Evolutionary conservation across 148 eudicot genomes (phyloP), one percentile per base, ranked within the genome.

Genomic region (Amaranthus cruentus): DNA sequence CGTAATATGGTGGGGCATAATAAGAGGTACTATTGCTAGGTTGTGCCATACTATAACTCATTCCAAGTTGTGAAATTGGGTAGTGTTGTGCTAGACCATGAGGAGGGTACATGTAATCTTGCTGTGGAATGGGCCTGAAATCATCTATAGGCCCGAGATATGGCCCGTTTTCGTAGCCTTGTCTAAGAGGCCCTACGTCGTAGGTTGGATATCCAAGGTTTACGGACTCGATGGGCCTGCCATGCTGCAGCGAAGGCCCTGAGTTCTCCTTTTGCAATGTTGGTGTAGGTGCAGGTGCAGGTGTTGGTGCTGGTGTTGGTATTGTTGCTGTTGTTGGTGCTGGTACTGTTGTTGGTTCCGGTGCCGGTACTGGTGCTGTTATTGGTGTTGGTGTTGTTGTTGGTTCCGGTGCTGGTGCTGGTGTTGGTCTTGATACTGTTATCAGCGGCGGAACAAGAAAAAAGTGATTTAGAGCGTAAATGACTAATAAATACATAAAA

Each of bases 31-130:
- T 70, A 3, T 48, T 49, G 71, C 78, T 75, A 1, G 82, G 78
- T 44, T 70, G 75, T 44, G 78, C 78, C 82, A 79, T 75, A 47
- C 44, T 79, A 67, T 79, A 79, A 66, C 82, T 79, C 4, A 79
- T 55, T 1, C 82, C 78, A 7, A 70, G 9, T 53, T 70, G 70
- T 1, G 75, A 71, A 7, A 55, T 67, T 15, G 55, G 78, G 8
- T 44, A 52, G 70, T 64, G 68, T 5, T 78, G 55, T 4, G 55
- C 60, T 28, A 28, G 38, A 28, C 38, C 38, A 28, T 28, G 38
- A 28, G 38, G 38, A 15, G 68, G 72, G 15, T 52, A 69, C 49
- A 71, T 49, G 70, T 69, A 69, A 21, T 14, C 73, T 28, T 57
- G 74, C 51, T 68, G 74, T 55, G 52, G 38, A 68, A 69, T 62